These are phyloP conservation scores for Xylariaceae sp. DNA, from an alignment of 2,329 filamentous ascomycete genomes.

Conservation along the genomic window DNA sequence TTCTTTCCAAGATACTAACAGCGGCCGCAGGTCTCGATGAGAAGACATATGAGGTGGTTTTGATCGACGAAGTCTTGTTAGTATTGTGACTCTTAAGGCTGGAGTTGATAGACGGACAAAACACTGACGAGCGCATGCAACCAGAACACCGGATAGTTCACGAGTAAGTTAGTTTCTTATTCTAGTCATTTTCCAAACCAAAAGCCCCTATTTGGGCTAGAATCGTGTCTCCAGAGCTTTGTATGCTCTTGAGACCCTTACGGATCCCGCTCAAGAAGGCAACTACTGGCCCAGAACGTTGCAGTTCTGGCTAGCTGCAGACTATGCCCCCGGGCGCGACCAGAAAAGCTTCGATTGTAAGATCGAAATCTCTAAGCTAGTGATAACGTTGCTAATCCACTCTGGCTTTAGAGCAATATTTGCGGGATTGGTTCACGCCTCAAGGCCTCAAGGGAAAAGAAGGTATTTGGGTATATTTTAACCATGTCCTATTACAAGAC, in stretches of 20 bases:
- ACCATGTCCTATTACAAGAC: background rate
- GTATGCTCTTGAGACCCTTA: too few species aligned
- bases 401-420: conserved; percentile 23
- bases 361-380: background rate
- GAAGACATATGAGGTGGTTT: conserved; percentile 69
- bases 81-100: background rate
- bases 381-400: conserved; percentile 7
- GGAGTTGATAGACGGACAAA: background rate
- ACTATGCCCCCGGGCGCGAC: conserved; percentile 74
- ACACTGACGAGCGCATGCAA: conserved; percentile 14
- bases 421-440: conserved; percentile 49
- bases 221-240: too few species aligned
- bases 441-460: conserved; percentile 80
- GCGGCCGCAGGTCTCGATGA: conserved; percentile 56
- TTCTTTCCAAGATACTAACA: conserved; percentile 6
- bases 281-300: too few species aligned
- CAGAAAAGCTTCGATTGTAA: conserved; percentile 83
- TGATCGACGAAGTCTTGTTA: conserved; percentile 80
- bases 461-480: conserved; percentile 55
- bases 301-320: conserved; percentile 85
- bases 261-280: conserved; percentile 74
- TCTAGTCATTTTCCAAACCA: background rate
- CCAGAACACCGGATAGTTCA: conserved; percentile 27
- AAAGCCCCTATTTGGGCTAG: too few species aligned
- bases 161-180: too few species aligned